Evolutionary conservation across 805 yeast genomes (phyloP), one percentile per base, ranked within the genome.

Genomic region (Teunomyces funiuensis): DNA sequence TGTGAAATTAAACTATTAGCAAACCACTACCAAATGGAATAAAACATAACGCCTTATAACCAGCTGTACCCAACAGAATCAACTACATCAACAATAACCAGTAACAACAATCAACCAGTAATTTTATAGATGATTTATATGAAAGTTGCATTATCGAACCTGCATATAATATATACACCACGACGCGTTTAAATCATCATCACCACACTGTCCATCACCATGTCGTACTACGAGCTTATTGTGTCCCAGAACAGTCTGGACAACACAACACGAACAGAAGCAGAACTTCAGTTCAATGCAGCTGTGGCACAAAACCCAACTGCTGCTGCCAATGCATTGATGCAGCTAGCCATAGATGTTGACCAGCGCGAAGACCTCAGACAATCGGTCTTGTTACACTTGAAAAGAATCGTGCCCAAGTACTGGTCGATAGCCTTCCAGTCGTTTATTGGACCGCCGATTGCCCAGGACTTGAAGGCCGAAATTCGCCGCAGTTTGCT

Each of bases 401-500:
- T 87, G 50, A 83, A 85, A 53, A 71, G 85, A 40, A 58, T 83
- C 13, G 83, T 87, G 1, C 85, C 89, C 0, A 65, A 72, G 50
- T 80, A 76, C 53, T 90, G 98, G 98, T 80, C 89, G 11, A 77
- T 89, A 6, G 95, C 86, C 0, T 88, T 89, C 59, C 82, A 77
- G 40, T 81, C 87, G 11, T 90, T 78, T 57, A 60, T 67, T 13
- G 95, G 95, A 0, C 82, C 82, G 0, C 80, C 87, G 0, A 60
- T 88, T 9, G 56, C 65, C 8, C 79, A 73, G 37, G 76, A 73
- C 0, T 63, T 71, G 10, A 88, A 88, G 53, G 54, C 50, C 0
- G 42, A 43, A 8, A 69, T 86, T 5, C 72, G 96, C 43, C 49
- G 63, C 1, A 58, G 61, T 0, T 66, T 89, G 26, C 45, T 90